Conservation (phyloP, 805 yeast genomes). For the Blastobotrys chiropterorum region DNA sequence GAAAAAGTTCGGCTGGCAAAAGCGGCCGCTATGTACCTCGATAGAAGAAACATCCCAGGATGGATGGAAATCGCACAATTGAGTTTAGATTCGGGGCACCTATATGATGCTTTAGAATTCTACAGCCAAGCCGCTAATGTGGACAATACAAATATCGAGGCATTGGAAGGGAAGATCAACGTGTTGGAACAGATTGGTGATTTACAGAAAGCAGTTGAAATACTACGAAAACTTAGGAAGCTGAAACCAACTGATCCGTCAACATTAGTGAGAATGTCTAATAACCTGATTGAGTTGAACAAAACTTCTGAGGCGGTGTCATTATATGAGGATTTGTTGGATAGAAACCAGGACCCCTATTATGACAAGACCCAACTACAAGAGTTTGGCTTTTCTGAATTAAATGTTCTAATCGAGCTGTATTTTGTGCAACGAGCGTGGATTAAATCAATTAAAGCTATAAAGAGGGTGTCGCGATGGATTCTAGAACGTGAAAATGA, state of each 20-base stretch:
- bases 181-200: constrained; percentile 27
- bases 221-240: constrained; percentile 20
- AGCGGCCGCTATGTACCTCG: constrained; percentile 58
- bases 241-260: constrained; percentile 10
- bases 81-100: constrained; percentile 57
- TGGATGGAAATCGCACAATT: constrained; percentile 87
- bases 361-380: constrained; percentile 25
- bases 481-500: constrained; percentile 62
- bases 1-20: constrained; percentile 31
- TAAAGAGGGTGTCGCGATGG: constrained; percentile 77
- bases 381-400: constrained; percentile 77
- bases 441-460: constrained; percentile 53
- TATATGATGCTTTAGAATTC: constrained; percentile 52
- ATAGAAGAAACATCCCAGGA: constrained; percentile 73
- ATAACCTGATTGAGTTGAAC: constrained; percentile 40
- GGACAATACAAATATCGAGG: constrained; percentile 73
- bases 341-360: constrained; percentile 43
- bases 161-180: constrained; percentile 68
- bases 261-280: constrained; percentile 1
- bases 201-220: constrained; percentile 22
- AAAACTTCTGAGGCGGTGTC: constrained; percentile 70
- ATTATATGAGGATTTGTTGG: constrained; percentile 57
- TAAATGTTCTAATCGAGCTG: constrained; percentile 77
- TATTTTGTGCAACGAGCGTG: constrained; percentile 65
- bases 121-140: constrained; percentile 76